Percentiles rank a stretch among this genome's conserved stretches.
phyloP scores from a whole-genome alignment of 176 grass and related monocot species.

The Themeda triandra region DNA sequence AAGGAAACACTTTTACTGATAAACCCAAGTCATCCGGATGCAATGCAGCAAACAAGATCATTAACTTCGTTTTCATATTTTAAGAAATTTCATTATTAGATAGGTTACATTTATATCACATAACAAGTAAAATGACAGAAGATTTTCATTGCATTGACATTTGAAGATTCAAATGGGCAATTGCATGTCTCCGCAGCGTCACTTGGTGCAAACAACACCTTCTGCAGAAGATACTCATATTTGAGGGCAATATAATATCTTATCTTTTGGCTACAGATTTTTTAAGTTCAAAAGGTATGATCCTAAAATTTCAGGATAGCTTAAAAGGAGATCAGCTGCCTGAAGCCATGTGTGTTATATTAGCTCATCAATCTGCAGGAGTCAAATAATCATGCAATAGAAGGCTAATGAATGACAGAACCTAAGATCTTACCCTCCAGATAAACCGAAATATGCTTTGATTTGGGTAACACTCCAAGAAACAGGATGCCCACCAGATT shows the following conservation, averaged over 20 bases:
- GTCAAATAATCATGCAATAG: neutral
- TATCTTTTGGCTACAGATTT: neutral
- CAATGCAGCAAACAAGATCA: constrained; percentile 5
- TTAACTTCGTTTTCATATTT: neutral
- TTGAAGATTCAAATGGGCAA: neutral
- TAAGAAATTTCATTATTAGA: neutral
- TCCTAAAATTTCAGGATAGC: neutral
- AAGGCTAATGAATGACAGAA: constrained; percentile 21
- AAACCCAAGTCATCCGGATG: neutral
- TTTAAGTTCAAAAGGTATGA: neutral
- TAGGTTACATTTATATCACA: neutral
- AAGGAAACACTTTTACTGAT: constrained; percentile 7
- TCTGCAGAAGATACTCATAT: neutral
- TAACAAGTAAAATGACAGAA: neutral
- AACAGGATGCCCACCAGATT: constrained; percentile 59
- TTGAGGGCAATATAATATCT: neutral
- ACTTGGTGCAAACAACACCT: neutral
- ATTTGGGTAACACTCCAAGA: constrained; percentile 89
- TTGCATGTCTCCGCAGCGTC: constrained; percentile 12
- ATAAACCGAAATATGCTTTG: constrained; percentile 94
- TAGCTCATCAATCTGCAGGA: constrained; percentile 7
- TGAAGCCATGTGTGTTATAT: neutral
- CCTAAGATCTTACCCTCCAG: constrained; percentile 66
- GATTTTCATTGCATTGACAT: neutral
- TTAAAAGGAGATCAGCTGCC: neutral